Percentiles rank a stretch among this genome's conserved stretches.
Conservation (phyloP, 2,329 filamentous ascomycete species). For the Fusarium drepaniforme region DNA sequence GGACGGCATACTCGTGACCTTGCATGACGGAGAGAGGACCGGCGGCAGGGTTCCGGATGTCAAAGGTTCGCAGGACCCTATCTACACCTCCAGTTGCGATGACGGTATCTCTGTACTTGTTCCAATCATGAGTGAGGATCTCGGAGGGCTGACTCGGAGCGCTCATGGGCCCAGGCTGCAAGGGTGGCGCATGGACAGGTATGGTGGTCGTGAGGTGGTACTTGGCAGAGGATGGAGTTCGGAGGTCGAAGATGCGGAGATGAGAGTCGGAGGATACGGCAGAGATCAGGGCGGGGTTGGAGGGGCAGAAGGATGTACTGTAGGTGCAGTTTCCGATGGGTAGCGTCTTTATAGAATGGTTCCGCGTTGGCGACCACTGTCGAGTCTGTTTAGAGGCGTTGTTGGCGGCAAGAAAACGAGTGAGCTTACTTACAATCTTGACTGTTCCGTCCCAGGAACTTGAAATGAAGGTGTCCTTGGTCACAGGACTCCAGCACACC, state of each 20-base stretch:
- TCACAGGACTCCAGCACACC: constrained; percentile 90
- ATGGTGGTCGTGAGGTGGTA: constrained; percentile 89
- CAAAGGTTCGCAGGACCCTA: constrained; percentile 87
- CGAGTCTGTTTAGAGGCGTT: constrained; percentile 16
- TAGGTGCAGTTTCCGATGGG: constrained; percentile 96
- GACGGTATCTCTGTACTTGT: constrained; percentile 91
- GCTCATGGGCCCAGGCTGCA: constrained; percentile 52
- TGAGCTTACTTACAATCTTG: constrained; percentile 74
- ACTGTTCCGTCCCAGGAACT: constrained; percentile 97
- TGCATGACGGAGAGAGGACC: constrained; percentile 81
- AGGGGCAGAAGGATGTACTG: constrained; percentile 89
- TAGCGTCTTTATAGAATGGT: constrained; percentile 82
- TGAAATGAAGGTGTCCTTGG: constrained; percentile 91
- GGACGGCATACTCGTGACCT: constrained; percentile 92
- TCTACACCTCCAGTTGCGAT: constrained; percentile 93
- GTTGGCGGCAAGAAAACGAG: neutral
- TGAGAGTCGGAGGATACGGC: constrained; percentile 91
- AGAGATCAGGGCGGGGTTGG: constrained; percentile 86
- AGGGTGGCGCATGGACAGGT: constrained; percentile 80
- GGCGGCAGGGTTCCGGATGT: constrained; percentile 80
- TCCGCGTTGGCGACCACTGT: constrained; percentile 85
- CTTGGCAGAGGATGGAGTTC: constrained; percentile 85
- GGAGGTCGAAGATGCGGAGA: constrained; percentile 90
- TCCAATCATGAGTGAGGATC: constrained; percentile 97
- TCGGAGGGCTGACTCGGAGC: constrained; percentile 75